These are phyloP conservation scores for Tricholoma sp. DNA, from an alignment of 768 basidiomycete species.

Conservation along the genomic window DNA sequence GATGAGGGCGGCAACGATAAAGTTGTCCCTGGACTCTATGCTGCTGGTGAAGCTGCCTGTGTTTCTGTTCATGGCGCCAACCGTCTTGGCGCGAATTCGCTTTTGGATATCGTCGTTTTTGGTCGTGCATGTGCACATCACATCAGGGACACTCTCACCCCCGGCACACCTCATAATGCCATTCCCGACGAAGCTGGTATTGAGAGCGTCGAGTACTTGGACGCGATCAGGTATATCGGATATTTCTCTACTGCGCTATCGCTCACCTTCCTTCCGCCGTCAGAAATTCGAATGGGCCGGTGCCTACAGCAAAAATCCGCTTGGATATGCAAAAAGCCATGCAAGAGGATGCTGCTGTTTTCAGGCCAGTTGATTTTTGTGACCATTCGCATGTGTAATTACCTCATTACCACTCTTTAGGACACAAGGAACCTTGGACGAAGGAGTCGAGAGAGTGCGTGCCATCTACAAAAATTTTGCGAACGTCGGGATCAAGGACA, in stretches of 20 bases:
- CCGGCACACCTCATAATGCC: slow-evolving; percentile 86
- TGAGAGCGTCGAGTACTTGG: slow-evolving; percentile 79
- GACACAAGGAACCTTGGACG: slow-evolving; percentile 83
- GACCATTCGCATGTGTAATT: background rate
- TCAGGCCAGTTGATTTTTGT: slow-evolving; percentile 47
- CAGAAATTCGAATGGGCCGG: slow-evolving; percentile 73
- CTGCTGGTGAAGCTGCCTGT: slow-evolving; percentile 97
- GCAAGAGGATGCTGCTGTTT: slow-evolving; percentile 97
- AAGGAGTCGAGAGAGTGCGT: slow-evolving; percentile 85
- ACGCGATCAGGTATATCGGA: slow-evolving; percentile 64
- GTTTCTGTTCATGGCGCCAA: slow-evolving; percentile 99
- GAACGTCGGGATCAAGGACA: slow-evolving; percentile 93
- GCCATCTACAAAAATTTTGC: slow-evolving; percentile 85
- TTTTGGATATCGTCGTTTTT: slow-evolving; percentile 98
- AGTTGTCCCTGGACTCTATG: slow-evolving; percentile 94
- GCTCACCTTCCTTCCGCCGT: slow-evolving; percentile 4
- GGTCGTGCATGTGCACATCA: slow-evolving; percentile 99
- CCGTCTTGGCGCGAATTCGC: slow-evolving; percentile 98
- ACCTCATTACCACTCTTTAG: slow-evolving; percentile 30
- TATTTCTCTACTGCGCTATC: background rate
- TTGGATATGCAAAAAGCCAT: slow-evolving; percentile 98
- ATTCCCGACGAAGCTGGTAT: slow-evolving; percentile 86
- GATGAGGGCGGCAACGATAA: slow-evolving; percentile 90
- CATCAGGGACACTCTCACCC: slow-evolving; percentile 85
- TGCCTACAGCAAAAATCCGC: slow-evolving; percentile 86